Evolutionary conservation across 2,329 filamentous ascomycete genomes (phyloP), one percentile per base, ranked within the genome.

Genomic region (Fusarium sp.): DNA sequence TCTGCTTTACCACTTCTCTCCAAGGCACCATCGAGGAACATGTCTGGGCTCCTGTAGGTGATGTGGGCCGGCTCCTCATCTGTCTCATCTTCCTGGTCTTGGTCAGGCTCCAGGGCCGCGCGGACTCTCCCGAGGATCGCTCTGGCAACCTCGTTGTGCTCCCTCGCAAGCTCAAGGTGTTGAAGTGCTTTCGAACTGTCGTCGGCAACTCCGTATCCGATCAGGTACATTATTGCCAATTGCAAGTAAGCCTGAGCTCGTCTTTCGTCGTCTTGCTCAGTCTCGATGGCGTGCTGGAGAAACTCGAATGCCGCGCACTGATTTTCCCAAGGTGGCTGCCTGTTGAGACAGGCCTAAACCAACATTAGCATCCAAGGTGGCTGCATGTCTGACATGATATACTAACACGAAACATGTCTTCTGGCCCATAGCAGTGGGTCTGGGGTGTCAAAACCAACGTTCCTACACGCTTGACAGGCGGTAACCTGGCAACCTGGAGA

Each of bases 331-430:
- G 65, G 65, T 5, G 65, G 52, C 14, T 64, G 61, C 24, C 29
- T 59, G 2, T n/a, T 41, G 1, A 39, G 20, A 52, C 41, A 29
- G 1, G 52, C 60, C 65, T 68, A 6, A 16, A 14, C 18, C 22
- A 31, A 11, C 3, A 20, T 60, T 37, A 59, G 9, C 18, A 7
- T 16, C 8, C 5, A 2, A 27, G 13, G 9, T 22, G 2, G 2
- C 29, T 45, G 20, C 7, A 13, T 5, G 27, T 13, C 6, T 27
- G 2, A 24, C 22, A 11, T 18, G 8, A 37, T 27, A 22, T 31
- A 43, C 59, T 29, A 6, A 64, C 65, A 14, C 48, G 57, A 20
- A 67, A 67, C 65, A 67, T 67, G 39, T 67, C 65, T 27, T 67
- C 65, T n/a, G 33, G 24, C 13, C 54, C 35, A 29, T 64, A 67